phyloP scores from a whole-genome alignment of 2,329 filamentous ascomycete genomes.

The Colletotrichum eremochloae region DNA sequence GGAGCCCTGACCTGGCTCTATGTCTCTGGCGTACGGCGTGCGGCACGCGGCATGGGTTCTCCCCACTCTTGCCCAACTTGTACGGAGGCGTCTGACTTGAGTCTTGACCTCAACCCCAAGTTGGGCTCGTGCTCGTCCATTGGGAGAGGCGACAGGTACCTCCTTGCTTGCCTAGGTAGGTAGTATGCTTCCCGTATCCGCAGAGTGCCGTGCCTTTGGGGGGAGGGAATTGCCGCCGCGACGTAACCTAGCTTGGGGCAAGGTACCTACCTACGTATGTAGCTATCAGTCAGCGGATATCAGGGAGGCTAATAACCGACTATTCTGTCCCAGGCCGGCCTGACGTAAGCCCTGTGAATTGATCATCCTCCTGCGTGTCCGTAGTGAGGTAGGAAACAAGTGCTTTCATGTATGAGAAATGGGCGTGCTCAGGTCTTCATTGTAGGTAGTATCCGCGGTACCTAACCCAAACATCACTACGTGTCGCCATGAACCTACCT shows the following conservation, averaged over 20 bases:
- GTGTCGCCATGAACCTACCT: neutral
- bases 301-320: too few relatives aligned
- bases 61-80: slow-evolving; percentile 36
- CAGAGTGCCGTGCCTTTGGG: neutral
- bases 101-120: slow-evolving; percentile 29
- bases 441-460: neutral
- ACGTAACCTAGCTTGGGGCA: slow-evolving; percentile 7
- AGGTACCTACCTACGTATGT: neutral
- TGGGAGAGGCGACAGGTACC: slow-evolving; percentile 1
- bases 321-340: too few relatives aligned
- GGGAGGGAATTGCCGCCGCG: neutral
- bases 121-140: slow-evolving; percentile 26
- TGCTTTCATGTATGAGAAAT: neutral
- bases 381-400: neutral
- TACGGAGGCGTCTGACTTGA: slow-evolving; percentile 36
- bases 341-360: neutral
- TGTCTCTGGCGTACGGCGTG: slow-evolving; percentile 32
- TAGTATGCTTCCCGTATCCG: slow-evolving; percentile 7
- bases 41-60: slow-evolving; percentile 28
- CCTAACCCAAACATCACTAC: neutral
- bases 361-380: neutral
- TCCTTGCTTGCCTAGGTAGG: slow-evolving; percentile 6
- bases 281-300: neutral
- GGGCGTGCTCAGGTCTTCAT: neutral
- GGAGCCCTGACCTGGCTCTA: slow-evolving; percentile 39